phyloP scores from a whole-genome alignment of 2,329 filamentous ascomycete species.

The Zasmidium citrigriseum region DNA sequence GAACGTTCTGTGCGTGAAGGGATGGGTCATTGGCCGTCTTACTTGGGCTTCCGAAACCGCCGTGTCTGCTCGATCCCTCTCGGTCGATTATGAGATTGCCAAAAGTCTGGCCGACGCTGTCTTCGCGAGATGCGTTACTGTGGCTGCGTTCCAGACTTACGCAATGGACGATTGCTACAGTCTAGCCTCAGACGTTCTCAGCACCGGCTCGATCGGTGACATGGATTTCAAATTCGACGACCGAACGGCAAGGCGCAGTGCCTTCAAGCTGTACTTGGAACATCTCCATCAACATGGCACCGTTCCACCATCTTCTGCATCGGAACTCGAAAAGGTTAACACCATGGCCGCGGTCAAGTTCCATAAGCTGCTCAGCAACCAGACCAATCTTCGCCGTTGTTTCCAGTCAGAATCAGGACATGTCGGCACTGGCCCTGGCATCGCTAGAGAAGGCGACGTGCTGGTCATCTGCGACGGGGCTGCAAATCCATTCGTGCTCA shows the following conservation, averaged over 20 bases:
- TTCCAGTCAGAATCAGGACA: constrained; percentile 1
- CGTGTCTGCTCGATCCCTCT: not conserved
- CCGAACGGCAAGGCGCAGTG: not conserved
- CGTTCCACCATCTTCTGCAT: not conserved
- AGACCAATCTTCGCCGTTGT: not conserved
- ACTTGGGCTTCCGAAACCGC: not conserved
- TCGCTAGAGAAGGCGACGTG: not conserved
- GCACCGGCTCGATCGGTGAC: not conserved
- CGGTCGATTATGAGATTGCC: not conserved
- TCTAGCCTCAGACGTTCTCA: not conserved
- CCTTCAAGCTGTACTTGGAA: not conserved
- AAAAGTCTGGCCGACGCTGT: not conserved
- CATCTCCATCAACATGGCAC: not conserved
- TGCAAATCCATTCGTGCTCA: not conserved
- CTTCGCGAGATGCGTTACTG: not conserved
- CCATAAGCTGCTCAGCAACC: not conserved
- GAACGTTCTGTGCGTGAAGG: not conserved
- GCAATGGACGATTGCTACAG: not conserved
- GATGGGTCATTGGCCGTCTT: not conserved
- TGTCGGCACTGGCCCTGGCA: not conserved
- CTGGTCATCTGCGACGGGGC: constrained; percentile 3
- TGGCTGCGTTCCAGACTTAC: not conserved
- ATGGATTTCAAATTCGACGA: not conserved
- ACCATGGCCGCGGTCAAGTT: not conserved
- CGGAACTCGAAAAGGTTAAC: not conserved